Evolutionary conservation across 2,329 filamentous ascomycete species (phyloP).

Genomic region (Xylaria sp.): DNA sequence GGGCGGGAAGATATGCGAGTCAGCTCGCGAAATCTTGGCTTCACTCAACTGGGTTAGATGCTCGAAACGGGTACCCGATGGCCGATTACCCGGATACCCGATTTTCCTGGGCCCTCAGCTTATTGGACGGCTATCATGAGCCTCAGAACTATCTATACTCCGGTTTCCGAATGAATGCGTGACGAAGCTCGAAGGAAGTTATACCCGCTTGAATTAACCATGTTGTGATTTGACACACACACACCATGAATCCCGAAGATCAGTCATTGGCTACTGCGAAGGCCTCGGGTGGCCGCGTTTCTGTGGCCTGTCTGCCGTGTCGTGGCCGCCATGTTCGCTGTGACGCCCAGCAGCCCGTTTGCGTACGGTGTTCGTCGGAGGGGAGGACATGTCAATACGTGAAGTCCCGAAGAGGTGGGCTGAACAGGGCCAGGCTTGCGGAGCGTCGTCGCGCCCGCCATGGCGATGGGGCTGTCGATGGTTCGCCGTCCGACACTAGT

Average conservation of each 20-base stretch:
- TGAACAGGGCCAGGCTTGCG: constrained; percentile 35
- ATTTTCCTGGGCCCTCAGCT: constrained; percentile 18
- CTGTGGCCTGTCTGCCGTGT: constrained; percentile 39
- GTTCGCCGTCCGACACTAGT: constrained; percentile 31
- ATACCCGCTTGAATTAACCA: constrained; percentile 3
- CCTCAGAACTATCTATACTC: constrained; percentile 13
- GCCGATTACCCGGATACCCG: constrained; percentile 35
- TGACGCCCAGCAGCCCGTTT: constrained; percentile 37
- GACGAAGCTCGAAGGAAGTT: not conserved
- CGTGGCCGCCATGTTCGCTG: constrained; percentile 39
- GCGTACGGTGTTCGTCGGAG: constrained; percentile 36
- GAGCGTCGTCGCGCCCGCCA: constrained; percentile 31
- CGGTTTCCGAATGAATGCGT: constrained; percentile 9
- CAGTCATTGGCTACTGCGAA: constrained; percentile 11
- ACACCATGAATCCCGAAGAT: constrained; percentile 29
- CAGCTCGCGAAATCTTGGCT: constrained; percentile 30
- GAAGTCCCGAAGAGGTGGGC: constrained; percentile 39
- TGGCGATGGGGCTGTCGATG: constrained; percentile 12
- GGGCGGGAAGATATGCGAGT: constrained; percentile 25
- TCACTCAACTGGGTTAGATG: constrained; percentile 3
- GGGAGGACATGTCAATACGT: constrained; percentile 39
- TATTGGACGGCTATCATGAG: constrained; percentile 12
- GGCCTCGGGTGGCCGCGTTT: constrained; percentile 31
- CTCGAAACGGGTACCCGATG: constrained; percentile 23
- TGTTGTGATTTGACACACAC: not conserved